Base-by-base conservation (phyloP, 352 stramenopile species). In the Pythium brachiatum region DNA sequence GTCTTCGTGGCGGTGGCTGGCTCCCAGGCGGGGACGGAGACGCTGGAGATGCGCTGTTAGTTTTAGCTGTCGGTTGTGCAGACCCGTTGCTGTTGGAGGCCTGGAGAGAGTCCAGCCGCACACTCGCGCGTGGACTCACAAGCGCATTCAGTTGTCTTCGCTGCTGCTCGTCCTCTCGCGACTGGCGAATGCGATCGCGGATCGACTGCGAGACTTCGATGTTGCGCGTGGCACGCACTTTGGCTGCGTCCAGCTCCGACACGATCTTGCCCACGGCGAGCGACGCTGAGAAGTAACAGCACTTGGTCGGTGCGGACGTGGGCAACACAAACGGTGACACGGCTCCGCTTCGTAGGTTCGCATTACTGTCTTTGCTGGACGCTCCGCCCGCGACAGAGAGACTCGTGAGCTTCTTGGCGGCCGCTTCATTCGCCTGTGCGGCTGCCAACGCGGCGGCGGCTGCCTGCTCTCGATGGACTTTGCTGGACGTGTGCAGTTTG, bases 181-280 rank as follows among this genome's bases (percentile, higher is more conserved):
- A 73, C 13, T 26, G 44, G 8, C 66, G 57, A 38, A 92, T 84
- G 13, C 73, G 74, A 32, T 88, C 79, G 15, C 82, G 82, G 26
- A 92, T 79, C 16, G 75, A 63, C 60, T 94, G 79, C 3, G 82
- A 85, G 25, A 91, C 69, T 61, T 86, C 68, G 27, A 94, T 80
- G 54, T 90, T 94, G 13, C 67, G 72, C 0, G 60, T 68, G 23
- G 79, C 81, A 32, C 81, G 78, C 16, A 72, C 66, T 44, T 86
- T 93, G 8, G 73, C 88, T 4, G 74, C 75, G 54, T 93, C 79
- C 7, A 91, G 62, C 20, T 88, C 80, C 7, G 78, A 74, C 27
- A 90, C 80, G 62, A 91, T 90, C 44, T 75, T 77, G 50, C 80
- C 76, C 25, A 85, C 72, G 0, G 79, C 66, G 16, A 91, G 72